These are phyloP conservation scores for Monilinia vaccinii-corymbosi DNA, from an alignment of 2,329 filamentous ascomycete genomes.

Conservation along the genomic window DNA sequence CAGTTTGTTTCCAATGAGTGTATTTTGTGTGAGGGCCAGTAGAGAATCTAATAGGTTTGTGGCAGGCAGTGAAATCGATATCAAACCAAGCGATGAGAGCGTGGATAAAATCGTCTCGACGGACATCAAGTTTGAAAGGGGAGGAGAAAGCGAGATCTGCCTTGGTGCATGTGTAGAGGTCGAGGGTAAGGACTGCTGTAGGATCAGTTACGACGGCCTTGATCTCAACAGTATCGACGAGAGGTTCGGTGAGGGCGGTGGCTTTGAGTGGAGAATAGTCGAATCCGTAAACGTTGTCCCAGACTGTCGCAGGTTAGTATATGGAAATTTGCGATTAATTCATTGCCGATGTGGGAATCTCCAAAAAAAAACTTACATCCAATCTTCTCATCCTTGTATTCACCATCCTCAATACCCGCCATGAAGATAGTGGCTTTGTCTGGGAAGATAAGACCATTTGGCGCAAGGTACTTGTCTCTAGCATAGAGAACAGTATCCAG, in stretches of 20 bases:
- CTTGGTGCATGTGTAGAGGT: constrained; percentile 82
- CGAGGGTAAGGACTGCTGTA: constrained; percentile 72
- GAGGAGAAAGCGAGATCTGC: constrained; percentile 77
- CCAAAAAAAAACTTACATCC: constrained; percentile 65
- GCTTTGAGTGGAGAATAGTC: constrained; percentile 91
- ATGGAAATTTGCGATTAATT: neutral
- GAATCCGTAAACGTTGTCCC: constrained; percentile 99
- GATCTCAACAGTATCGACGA: constrained; percentile 95
- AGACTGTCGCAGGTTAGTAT: constrained; percentile 54
- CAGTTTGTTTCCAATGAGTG: constrained; percentile 99
- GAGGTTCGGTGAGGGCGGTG: constrained; percentile 86
- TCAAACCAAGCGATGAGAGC: constrained; percentile 98
- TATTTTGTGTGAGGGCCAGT: constrained; percentile 98
- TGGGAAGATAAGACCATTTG: constrained; percentile 90
- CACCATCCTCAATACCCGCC: constrained; percentile 94
- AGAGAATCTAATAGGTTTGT: constrained; percentile 95
- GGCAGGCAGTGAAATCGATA: constrained; percentile 95
- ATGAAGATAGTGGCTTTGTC: constrained; percentile 98
- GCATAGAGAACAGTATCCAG: constrained; percentile 96
- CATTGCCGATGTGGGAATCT: neutral
- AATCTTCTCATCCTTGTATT: constrained; percentile 99
- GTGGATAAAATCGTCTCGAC: constrained; percentile 90
- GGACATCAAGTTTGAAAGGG: constrained; percentile 65
- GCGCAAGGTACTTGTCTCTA: constrained; percentile 79
- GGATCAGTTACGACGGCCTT: constrained; percentile 97